Percentiles rank a stretch among this genome's conserved stretches.
These are phyloP conservation scores for Xerocomellus intermedius DNA, from an alignment of 768 basidiomycete species.

Conservation along the genomic window DNA sequence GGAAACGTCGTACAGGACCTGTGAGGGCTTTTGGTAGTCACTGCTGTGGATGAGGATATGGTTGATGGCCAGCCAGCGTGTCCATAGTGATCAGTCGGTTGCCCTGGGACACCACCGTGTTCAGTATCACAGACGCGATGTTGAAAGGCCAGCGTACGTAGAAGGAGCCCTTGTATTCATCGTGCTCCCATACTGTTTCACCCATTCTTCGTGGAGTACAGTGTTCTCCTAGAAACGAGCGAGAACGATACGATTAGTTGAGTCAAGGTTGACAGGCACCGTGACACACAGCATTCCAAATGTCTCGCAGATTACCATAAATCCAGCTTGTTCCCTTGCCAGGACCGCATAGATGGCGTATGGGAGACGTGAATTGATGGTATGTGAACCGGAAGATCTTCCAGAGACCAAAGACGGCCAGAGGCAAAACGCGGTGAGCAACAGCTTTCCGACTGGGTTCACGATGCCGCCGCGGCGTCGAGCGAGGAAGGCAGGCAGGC, in stretches of 20 bases:
- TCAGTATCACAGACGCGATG: not conserved
- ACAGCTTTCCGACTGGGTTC: conserved; percentile 1
- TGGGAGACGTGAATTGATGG: conserved; percentile 39
- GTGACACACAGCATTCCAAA: conserved; percentile 40
- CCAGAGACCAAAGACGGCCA: not conserved
- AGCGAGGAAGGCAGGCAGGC: too few relatives aligned
- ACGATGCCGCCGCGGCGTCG: not conserved
- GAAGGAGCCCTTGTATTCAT: conserved; percentile 12
- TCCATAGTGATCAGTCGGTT: conserved; percentile 56
- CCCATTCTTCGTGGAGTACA: conserved; percentile 16
- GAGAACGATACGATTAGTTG: not conserved
- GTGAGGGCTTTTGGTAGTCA: conserved; percentile 48
- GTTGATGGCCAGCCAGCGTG: conserved; percentile 53
- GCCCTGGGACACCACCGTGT: conserved; percentile 13
- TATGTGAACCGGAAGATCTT: conserved; percentile 26
- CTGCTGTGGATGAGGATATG: conserved; percentile 55
- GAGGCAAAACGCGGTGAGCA: not conserved
- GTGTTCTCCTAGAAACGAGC: conserved; percentile 3
- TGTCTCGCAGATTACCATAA: conserved; percentile 49
- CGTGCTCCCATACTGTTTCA: conserved; percentile 10
- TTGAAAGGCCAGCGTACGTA: not conserved
- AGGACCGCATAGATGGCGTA: conserved; percentile 47
- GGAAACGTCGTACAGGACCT: not conserved
- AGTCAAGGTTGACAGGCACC: not conserved
- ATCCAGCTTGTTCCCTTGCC: conserved; percentile 42